Evolutionary conservation across 1,284 basidiomycete genomes (phyloP), one percentile per base, ranked within the genome.

Genomic region (Retiboletus fuscus): DNA sequence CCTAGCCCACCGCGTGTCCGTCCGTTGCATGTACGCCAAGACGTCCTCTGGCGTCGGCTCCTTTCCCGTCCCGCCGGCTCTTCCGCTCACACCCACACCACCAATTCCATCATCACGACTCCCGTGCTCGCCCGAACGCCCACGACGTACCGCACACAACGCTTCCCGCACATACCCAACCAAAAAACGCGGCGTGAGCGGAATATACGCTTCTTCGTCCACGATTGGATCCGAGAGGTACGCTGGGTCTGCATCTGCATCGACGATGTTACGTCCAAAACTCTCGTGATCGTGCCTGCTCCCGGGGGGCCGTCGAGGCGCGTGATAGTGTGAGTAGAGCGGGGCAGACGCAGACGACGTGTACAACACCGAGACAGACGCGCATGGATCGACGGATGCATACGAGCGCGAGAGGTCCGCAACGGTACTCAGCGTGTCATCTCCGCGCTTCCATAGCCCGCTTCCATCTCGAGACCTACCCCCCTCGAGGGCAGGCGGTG

Each of bases 1-100:
- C 72, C 85, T 84, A 69, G 83, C 85, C 93, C 92, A 94, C 64
- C 87, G 84, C 71, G 87, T 90, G 75, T 94, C 92, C 58, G 79
- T 82, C 55, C 81, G 79, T 72, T 81, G 82, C 73, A 92, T 76
- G 75, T 84, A 84, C 8, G 74, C 71, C 34, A 88, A 76, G 26
- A 94, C 84, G 15, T 87, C 87, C 34, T 85, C 85, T 64, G 85
- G 84, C 20, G 88, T 89, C 12, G 86, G 87, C 11, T 60, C 66
- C 28, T 8, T 62, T 46, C 44, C 44, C 12, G 28, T 53, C 30
- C n/a, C 24, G 20, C 69, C 26, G 30, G 15, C 13, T n/a, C 67
- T 28, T n/a, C 51, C 43, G 3, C 16, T 75, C 47, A 71, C 72
- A 34, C 68, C 69, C 18, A 72, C 53, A 49, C 64, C 62, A 41